phyloP scores from a whole-genome alignment of 2,329 filamentous ascomycete genomes.

The Venturia carpophila region DNA sequence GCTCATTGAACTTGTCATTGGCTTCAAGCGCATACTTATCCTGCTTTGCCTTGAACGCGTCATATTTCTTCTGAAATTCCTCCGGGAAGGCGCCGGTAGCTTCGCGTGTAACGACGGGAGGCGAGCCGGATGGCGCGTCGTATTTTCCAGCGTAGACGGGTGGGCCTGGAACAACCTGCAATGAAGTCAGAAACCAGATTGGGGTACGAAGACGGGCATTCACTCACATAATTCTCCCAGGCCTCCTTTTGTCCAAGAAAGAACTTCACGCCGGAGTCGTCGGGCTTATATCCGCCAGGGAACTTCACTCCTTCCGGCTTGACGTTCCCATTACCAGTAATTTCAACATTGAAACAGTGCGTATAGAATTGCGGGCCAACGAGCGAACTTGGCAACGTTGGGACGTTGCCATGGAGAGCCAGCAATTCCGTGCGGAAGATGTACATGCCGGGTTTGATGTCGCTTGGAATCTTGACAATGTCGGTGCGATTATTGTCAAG shows the following conservation, averaged over 20 bases:
- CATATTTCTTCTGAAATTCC: conserved; percentile 15
- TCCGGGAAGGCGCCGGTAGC: conserved; percentile 11
- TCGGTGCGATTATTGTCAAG: conserved; percentile 8
- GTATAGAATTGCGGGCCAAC: conserved; percentile 17
- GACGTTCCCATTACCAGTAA: conserved; percentile 9
- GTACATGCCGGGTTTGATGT: conserved; percentile 18
- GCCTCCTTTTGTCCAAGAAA: neutral
- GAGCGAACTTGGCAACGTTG: neutral
- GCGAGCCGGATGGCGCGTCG: conserved; percentile 1
- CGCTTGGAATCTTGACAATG: conserved; percentile 9
- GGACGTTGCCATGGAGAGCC: conserved; percentile 13
- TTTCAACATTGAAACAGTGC: conserved; percentile 18
- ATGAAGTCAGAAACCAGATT: neutral
- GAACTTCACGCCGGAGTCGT: conserved; percentile 15
- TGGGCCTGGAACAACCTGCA: conserved; percentile 12
- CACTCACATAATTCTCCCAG: conserved; percentile 4
- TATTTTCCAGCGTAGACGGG: conserved; percentile 12
- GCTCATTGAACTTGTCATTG: conserved; percentile 9
- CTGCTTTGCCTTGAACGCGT: conserved; percentile 9
- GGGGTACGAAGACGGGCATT: neutral
- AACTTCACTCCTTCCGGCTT: conserved; percentile 16
- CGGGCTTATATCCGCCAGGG: conserved; percentile 14
- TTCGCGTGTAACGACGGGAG: conserved; percentile 3
- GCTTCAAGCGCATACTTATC: neutral
- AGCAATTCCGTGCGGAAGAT: conserved; percentile 15